Base-by-base conservation (phyloP, 2,329 filamentous ascomycete species). In the Zarea fungicola region DNA sequence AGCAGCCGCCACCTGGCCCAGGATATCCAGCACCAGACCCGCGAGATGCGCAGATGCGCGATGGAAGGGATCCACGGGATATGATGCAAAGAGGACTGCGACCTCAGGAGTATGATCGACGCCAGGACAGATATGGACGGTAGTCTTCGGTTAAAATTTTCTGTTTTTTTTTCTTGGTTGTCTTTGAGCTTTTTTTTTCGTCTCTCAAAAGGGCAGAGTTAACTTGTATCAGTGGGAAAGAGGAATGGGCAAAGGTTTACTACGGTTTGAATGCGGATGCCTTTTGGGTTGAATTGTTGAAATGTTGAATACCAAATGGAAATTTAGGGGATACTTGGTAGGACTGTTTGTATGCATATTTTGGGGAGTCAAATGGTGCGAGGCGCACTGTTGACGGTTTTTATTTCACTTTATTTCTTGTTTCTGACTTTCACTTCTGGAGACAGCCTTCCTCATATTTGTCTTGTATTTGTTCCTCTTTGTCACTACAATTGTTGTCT, bases 91-190 rank as follows among this genome's bases (percentile, higher is more conserved):
- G 71, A 28, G 70, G 71, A 22, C 54, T 75, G 26, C 62, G 72
- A 43, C 71, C 71, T 13, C 71, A 72, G 26, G 71, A 75, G 28
- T 75, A 72, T 43, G 72, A 75, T 8, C 65, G 65, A 21, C 70
- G 67, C 32, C 64, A 64, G 3, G 72, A 76, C 51, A 64, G 66
- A 37, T 76, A 74, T 52, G 67, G 71, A 53, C 64, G 73, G 52
- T 74, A 6, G 8, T 42, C 28, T 35, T 42, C 16, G 35, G 19
- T 19, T 44, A 13, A 21, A 21, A 19, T 13, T 18, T 23, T 18
- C 23, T 23, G 13, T 35, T 44, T 6, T 35, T 14, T 18, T 26
- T 14, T 35, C 18, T 42, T 41, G 16, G 5, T 5, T 26, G 6
- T 32, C 35, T 34, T n/a, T 14, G 16, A 18, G 4, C 28, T 16